Base-by-base conservation (phyloP, 305 asterid species). In the Fraxinus latifolia region DNA sequence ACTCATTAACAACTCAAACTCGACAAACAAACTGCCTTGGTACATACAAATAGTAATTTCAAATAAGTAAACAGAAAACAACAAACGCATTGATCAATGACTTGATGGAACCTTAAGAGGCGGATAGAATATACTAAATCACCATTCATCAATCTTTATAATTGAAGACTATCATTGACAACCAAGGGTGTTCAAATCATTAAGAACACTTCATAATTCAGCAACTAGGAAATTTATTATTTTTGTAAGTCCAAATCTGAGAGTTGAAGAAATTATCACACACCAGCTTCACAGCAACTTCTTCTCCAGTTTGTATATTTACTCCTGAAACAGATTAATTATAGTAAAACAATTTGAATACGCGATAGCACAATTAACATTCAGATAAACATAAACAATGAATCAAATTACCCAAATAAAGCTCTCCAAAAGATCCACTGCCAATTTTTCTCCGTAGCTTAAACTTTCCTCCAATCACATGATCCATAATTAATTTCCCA, bases 371-470 rank as follows among this genome's bases (percentile, higher is more conserved):
- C 2, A 81, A 53, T 12, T 7, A 29, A 82, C 31, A 17, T 23
- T 2, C 44, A 76, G 68, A 19, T 34, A 68, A 68, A 68, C 37
- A 68, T 3, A 29, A 27, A 68, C 19, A 68, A 68, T 27, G 74
- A 14, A 68, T 68, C 37, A 47, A 60, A 79, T 84, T 88, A 86
- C 92, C 92, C 86, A 89, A 81, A 83, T 83, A 89, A 25, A 89
- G 91, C 85, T 89, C 92, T 80, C 91, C 92, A 83, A 89, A 89
- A 42, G 91, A 89, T 87, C 92, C 92, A 73, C 91, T 83, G 37
- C 92, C 92, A 79, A 89, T 87, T 88, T 89, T 89, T 50, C 91
- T 82, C 68, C 92, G 89, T 7, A 89, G 87, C 87, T 86, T 89
- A 84, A 83, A 89, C 87, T 87, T 89, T 25, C 86, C 87, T 84